These are phyloP conservation scores for Leishmania major DNA, from an alignment of 208 protist species.

Conservation along the genomic window DNA sequence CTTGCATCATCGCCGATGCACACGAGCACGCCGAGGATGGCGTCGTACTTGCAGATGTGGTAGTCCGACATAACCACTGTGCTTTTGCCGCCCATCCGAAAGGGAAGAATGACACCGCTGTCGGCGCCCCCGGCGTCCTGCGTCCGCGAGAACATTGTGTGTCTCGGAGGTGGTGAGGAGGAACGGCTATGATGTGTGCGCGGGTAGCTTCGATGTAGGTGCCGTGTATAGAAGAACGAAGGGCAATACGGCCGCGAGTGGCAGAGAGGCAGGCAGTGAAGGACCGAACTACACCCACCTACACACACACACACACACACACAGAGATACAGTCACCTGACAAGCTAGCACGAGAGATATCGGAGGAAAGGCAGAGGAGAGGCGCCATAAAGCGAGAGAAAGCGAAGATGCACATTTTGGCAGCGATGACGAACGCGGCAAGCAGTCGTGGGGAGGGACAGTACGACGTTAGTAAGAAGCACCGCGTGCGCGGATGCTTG, in stretches of 20 bases:
- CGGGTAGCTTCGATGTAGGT: background rate
- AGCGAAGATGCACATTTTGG: constrained; percentile 4
- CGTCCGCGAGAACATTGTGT: constrained; percentile 7
- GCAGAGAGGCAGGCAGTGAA: background rate
- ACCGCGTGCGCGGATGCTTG: background rate
- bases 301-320: background rate
- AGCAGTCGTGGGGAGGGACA: background rate
- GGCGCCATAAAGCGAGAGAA: constrained; percentile 6
- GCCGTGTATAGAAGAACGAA: background rate
- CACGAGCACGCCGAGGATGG: constrained; percentile 69
- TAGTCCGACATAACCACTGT: constrained; percentile 80
- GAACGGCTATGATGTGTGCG: background rate
- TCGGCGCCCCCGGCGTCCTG: background rate
- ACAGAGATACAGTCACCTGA: background rate
- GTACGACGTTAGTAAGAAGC: background rate
- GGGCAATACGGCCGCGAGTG: background rate
- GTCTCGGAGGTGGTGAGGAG: background rate
- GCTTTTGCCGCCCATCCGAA: constrained; percentile 51
- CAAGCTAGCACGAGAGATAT: background rate
- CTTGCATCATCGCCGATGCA: constrained; percentile 76
- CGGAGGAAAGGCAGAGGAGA: background rate
- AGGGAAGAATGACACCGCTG: constrained; percentile 25
- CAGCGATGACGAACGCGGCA: background rate
- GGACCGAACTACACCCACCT: background rate
- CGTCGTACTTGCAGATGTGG: constrained; percentile 79